Base-by-base conservation (phyloP, 805 yeast species). In the Candida piceae region DNA sequence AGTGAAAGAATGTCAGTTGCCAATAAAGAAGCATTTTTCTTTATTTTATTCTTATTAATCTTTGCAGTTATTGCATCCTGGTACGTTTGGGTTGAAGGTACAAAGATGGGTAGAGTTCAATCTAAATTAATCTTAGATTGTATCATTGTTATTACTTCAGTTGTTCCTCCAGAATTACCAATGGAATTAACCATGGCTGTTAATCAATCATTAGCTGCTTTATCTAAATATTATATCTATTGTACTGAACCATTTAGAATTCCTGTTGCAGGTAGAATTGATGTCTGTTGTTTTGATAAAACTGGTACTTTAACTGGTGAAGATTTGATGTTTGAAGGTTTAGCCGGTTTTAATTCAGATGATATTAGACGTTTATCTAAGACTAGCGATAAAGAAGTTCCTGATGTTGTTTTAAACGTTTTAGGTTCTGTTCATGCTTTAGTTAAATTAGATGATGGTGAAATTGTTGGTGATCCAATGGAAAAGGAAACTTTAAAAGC, bases 141-240 rank as follows among this genome's bases (percentile, higher is more conserved):
- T 79, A 84, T 93, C 47, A 76, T 93, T 56, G 94, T 93, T 51
- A 76, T 93, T 52, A 93, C 98, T 15, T 89, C 97, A 34, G 98
- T 93, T 46, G 98, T 93, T 28, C 98, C 98, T 25, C 98, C 98
- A 29, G 98, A 93, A 66, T 74, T 93, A 50, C 98, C 98, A 41
- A 93, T 93, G 97, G 98, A 93, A 69, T 74, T 93, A 52, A 93
- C 98, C 11, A 82, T 93, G 90, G 97, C 98, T 42, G 98, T 93
- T 28, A 93, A 93, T 64, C 74, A 84, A 26, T 89, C 97, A 6
- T 70, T 93, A 59, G 78, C 88, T 41, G 88, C 97, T 3, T 72
- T 93, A 47, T 79, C 84, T 51, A 93, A 93, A 63, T 81, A 72
- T 60, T 89, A 81, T 60, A 81, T 93, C 45, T 93, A 84, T 69